Percentiles rank a stretch among this genome's conserved stretches.
phyloP scores from a whole-genome alignment of 2,329 filamentous ascomycete genomes.

The Aspergillus spinulosporus region DNA sequence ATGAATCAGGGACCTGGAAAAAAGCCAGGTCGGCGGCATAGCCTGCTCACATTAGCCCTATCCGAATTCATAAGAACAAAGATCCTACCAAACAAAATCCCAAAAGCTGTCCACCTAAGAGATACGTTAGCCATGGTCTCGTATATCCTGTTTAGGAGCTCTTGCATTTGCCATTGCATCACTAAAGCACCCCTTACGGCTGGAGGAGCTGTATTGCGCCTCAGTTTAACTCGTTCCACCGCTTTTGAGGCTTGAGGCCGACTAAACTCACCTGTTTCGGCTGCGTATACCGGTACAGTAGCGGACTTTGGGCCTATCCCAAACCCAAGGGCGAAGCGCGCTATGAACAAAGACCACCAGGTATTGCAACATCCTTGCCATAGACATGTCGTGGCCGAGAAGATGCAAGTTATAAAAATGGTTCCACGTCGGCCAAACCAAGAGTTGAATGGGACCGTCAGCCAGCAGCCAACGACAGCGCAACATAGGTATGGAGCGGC shows the following conservation, averaged over 20 bases:
- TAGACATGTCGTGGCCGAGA: conserved; percentile 58
- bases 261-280: conserved; percentile 55
- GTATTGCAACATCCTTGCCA: conserved; percentile 67
- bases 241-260: too few species aligned
- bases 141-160: not conserved
- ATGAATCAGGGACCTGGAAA: conserved; percentile 54
- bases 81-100: conserved; percentile 48
- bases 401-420: conserved; percentile 73
- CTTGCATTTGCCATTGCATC: conserved; percentile 73
- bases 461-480: conserved; percentile 69
- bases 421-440: conserved; percentile 69
- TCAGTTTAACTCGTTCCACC: not conserved
- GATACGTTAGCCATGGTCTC: not conserved
- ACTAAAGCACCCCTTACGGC: conserved; percentile 71
- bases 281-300: conserved; percentile 74
- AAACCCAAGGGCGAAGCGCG: conserved; percentile 72
- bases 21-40: conserved; percentile 64
- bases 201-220: conserved; percentile 55
- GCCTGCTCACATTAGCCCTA: conserved; percentile 27
- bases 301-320: conserved; percentile 75
- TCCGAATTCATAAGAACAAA: not conserved
- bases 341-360: conserved; percentile 70
- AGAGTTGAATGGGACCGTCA: conserved; percentile 71
- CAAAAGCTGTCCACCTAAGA: conserved; percentile 47
- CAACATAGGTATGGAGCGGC: conserved; percentile 61